A percentile compares a stretch with the other conserved stretches of the same genome.
phyloP scores from a whole-genome alignment of 2,329 filamentous ascomycete genomes.

The Penicillium sp. region DNA sequence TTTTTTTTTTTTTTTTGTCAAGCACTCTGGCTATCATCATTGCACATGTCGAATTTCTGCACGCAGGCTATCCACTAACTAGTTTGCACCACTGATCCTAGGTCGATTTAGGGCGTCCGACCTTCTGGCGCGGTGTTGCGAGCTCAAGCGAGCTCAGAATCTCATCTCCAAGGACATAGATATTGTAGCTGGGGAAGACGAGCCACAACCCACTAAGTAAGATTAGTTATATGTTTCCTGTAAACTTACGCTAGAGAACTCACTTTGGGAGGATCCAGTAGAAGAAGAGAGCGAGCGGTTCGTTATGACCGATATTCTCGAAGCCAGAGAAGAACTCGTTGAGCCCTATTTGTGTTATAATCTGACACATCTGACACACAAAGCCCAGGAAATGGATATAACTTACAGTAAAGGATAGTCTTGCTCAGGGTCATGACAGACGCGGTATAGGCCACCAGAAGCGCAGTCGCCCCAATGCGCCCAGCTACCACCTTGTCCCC shows the following conservation, averaged over 20 bases:
- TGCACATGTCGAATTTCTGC: background rate
- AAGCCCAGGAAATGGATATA: background rate
- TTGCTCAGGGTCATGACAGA: slow-evolving; percentile 65
- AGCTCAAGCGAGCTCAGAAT: slow-evolving; percentile 57
- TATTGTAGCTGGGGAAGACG: slow-evolving; percentile 60
- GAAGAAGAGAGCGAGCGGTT: slow-evolving; percentile 49
- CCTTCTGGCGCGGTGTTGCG: slow-evolving; percentile 24
- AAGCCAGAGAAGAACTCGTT: slow-evolving; percentile 62
- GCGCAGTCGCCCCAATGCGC: slow-evolving; percentile 51
- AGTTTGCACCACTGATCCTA: slow-evolving; percentile 9
- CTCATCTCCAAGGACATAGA: slow-evolving; percentile 58
- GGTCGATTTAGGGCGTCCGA: slow-evolving; percentile 29
- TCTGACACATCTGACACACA: background rate
- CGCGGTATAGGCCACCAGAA: slow-evolving; percentile 58
- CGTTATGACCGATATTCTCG: slow-evolving; percentile 62
- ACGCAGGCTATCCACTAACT: background rate
- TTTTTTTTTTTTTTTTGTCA: background rate
- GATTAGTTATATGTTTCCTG: slow-evolving; percentile 12
- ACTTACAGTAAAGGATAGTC: slow-evolving; percentile 63
- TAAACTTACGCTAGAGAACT: slow-evolving; percentile 26
- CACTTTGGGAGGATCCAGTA: slow-evolving; percentile 68
- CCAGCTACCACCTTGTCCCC: slow-evolving; percentile 53
- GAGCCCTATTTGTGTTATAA: slow-evolving; percentile 40
- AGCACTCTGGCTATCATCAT: background rate
- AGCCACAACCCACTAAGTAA: slow-evolving; percentile 60